Evolutionary conservation across 768 basidiomycete species (phyloP), one percentile per base, ranked within the genome.

Genomic region (Tulasnella sp.): DNA sequence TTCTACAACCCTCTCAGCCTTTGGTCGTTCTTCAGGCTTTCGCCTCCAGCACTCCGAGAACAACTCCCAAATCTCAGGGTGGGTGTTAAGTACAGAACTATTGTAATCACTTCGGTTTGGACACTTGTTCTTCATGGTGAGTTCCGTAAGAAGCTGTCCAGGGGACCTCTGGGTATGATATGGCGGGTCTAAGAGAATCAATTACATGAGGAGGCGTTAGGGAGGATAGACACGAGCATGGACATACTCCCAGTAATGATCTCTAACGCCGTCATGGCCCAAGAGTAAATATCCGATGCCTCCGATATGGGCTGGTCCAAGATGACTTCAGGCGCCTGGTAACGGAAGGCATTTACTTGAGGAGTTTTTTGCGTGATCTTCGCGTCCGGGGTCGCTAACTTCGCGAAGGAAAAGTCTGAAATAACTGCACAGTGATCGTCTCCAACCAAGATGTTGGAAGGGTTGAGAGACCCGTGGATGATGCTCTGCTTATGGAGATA

Each of bases 231-330:
- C 16, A 41, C 18, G 37, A 1, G 16, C 14, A 37, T 31, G 12
- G 75, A 34, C 77, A 34, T 69, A 79, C 77, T 11, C 16, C 58
- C 50, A 1, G 77, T 40, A 74, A 79, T 40, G 77, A 79, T 79
- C 77, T 79, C 60, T 8, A 79, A 40, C 16, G 54, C 31, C 22
- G 77, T 79, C 77, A 79, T 79, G 16, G 60, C 77, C 77, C 77
- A 79, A 20, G 77, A 79, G 54, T 79, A 79, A 9, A 79, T 60
- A 34, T 79, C 77, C 54, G 77, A 76, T 12, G 69, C 69, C 28
- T 14, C 24, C 37, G 34, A 72, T 50, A 44, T 72, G 5, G 41
- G 24, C 46, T 28, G 64, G 77, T 40, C 28, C 34, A 44, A 7
- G 18, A n/a, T 37, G 42, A 46, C 54, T 77, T 79, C 77, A 11